phyloP scores from a whole-genome alignment of 2,329 filamentous ascomycete genomes.

The Aureobasidium sp. region DNA sequence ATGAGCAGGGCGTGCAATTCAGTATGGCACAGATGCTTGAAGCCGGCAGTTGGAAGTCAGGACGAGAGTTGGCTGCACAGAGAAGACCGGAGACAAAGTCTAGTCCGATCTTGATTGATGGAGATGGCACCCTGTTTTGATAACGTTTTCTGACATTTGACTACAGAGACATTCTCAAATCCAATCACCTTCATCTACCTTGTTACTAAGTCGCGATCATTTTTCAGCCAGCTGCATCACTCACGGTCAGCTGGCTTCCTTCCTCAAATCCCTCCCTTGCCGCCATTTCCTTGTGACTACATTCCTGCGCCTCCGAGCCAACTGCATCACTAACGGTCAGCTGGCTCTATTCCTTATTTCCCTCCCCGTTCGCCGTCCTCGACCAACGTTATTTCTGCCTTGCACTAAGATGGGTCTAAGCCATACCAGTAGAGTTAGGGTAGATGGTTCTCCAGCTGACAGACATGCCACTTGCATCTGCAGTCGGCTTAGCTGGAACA shows the following conservation, averaged over 20 bases:
- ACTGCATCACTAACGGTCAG: background rate
- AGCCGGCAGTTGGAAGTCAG: constrained; percentile 90
- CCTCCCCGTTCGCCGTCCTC: background rate
- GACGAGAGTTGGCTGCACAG: constrained; percentile 32
- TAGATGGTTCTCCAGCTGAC: too few relatives aligned
- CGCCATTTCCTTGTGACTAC: too few relatives aligned
- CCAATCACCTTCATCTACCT: background rate
- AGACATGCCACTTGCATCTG: too few relatives aligned
- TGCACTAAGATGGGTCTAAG: background rate
- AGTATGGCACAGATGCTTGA: constrained; percentile 80
- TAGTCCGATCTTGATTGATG: constrained; percentile 31
- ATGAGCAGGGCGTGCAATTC: constrained; percentile 41
- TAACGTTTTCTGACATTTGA: background rate
- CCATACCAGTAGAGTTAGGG: background rate
- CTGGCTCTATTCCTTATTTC: background rate
- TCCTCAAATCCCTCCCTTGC: background rate
- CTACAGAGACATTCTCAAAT: background rate
- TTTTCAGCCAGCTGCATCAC: background rate
- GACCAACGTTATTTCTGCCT: background rate
- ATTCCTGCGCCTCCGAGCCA: background rate
- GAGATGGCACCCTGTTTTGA: constrained; percentile 33
- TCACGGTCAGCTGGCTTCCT: background rate
- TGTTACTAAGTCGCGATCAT: background rate
- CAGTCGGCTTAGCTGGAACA: too few relatives aligned
- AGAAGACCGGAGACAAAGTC: constrained; percentile 26